Evolutionary conservation across 495 filamentous ascomycete genomes (phyloP).

Genomic region (Penicillium maclennaniae): DNA sequence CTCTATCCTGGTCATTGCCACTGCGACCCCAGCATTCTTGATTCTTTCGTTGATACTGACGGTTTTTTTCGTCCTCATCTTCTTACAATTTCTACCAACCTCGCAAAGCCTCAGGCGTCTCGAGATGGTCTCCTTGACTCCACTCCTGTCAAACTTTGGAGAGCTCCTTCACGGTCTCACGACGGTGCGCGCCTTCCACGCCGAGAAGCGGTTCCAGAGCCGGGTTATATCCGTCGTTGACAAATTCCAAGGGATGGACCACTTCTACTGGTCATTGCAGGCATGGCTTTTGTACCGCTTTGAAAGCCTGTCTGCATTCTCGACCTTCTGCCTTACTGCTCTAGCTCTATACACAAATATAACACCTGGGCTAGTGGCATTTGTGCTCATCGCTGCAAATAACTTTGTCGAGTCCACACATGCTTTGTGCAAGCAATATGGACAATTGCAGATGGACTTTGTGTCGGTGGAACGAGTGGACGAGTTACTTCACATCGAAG

Average conservation of each 20-base stretch:
- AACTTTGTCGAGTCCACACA: constrained; percentile 64
- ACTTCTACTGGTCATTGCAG: constrained; percentile 86
- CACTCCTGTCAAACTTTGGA: constrained; percentile 82
- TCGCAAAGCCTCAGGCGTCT: constrained; percentile 78
- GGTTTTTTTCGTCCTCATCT: constrained; percentile 60
- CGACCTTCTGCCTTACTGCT: constrained; percentile 66
- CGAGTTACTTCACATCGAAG: constrained; percentile 69
- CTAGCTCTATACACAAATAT: constrained; percentile 66
- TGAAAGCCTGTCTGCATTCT: constrained; percentile 62
- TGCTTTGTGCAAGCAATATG: constrained; percentile 67
- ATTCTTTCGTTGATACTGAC: constrained; percentile 62
- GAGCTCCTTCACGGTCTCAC: constrained; percentile 73
- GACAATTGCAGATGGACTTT: constrained; percentile 83
- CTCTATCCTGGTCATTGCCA: constrained; percentile 68
- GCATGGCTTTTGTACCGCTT: constrained; percentile 79
- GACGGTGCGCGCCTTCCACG: constrained; percentile 72
- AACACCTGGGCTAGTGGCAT: constrained; percentile 70
- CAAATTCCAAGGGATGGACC: constrained; percentile 85
- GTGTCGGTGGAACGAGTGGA: constrained; percentile 82
- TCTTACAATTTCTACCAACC: constrained; percentile 69
- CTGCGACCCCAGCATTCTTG: constrained; percentile 71
- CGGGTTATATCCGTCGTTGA: constrained; percentile 73
- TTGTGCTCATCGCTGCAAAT: constrained; percentile 52
- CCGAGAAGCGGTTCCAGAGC: constrained; percentile 69
- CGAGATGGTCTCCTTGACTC: constrained; percentile 79